Percentiles rank a stretch among this genome's conserved stretches.
Conservation (phyloP, 2,329 filamentous ascomycete genomes). For the Penicillium expansum region DNA sequence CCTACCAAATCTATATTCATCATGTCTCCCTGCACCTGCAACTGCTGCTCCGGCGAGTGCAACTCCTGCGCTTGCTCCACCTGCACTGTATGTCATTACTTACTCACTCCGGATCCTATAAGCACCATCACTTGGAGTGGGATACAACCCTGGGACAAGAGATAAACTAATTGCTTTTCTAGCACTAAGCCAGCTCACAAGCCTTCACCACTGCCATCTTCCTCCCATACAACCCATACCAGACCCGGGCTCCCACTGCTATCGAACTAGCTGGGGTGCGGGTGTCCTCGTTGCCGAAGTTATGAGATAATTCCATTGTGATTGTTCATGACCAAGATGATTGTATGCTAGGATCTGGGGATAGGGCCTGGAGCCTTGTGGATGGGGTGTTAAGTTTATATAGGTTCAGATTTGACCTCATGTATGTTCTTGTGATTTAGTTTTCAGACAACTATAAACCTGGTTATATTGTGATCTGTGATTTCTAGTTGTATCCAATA, state of each 20-base stretch:
- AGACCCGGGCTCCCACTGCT: conserved; percentile 24
- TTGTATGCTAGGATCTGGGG: conserved; percentile 3
- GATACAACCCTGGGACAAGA: background rate
- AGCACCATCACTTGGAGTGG: background rate
- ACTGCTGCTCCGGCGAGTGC: conserved; percentile 41
- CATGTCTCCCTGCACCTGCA: conserved; percentile 44
- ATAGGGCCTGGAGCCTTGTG: conserved; percentile 14
- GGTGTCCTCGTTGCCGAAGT: background rate
- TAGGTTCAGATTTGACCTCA: conserved; percentile 6
- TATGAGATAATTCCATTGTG: conserved; percentile 3
- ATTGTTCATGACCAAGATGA: conserved; percentile 8
- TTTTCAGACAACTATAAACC: conserved; percentile 10
- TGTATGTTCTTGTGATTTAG: conserved; percentile 12
- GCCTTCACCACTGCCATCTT: conserved; percentile 18
- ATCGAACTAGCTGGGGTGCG: conserved; percentile 15
- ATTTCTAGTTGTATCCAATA: background rate
- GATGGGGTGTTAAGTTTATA: conserved; percentile 11
- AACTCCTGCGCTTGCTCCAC: conserved; percentile 39
- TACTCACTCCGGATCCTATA: background rate
- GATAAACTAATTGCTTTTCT: conserved; percentile 16
- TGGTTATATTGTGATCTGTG: background rate
- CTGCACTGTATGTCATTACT: conserved; percentile 35
- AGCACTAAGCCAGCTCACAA: conserved; percentile 24
- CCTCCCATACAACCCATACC: conserved; percentile 23
- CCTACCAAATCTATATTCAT: conserved; percentile 26